A percentile compares a stretch with the other conserved stretches of the same genome.
phyloP scores from a whole-genome alignment of 73 alveolate species.

The Tetrahymena thermophila region DNA sequence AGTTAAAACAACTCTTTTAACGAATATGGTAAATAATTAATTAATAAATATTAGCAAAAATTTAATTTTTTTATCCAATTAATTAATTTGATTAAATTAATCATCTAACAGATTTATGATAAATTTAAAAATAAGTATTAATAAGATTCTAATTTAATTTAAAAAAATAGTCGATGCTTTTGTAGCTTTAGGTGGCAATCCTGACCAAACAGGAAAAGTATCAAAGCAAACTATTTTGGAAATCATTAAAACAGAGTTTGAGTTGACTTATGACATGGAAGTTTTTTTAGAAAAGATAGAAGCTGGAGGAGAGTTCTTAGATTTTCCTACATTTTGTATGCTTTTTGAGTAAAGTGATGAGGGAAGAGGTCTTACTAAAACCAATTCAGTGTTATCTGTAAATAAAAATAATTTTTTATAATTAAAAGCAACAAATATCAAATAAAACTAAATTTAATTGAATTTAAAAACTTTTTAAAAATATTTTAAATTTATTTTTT shows the following conservation, averaged over 20 bases:
- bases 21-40: not conserved
- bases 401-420: not conserved
- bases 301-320: not conserved
- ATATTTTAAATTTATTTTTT: not conserved
- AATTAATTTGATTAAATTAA: not conserved
- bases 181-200: conserved; percentile 56
- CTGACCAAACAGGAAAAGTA: conserved; percentile 34
- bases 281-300: conserved; percentile 53
- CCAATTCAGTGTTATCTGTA: not conserved
- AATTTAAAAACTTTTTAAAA: too few relatives aligned
- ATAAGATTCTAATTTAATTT: not conserved
- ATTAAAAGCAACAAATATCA: not conserved
- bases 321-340: not conserved
- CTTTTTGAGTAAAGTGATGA: not conserved
- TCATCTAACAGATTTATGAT: not conserved
- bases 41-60: not conserved
- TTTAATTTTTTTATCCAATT: not conserved
- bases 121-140: not conserved
- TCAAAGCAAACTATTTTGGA: conserved; percentile 32
- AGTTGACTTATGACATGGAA: conserved; percentile 59
- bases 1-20: not conserved
- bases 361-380: not conserved
- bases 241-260: conserved; percentile 50
- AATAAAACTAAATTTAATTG: too few relatives aligned
- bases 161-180: conserved; percentile 46